Percentiles rank a stretch among this genome's conserved stretches.
These are phyloP conservation scores for Lophiostoma macrostomum DNA, from an alignment of 495 filamentous ascomycete genomes.

Conservation along the genomic window DNA sequence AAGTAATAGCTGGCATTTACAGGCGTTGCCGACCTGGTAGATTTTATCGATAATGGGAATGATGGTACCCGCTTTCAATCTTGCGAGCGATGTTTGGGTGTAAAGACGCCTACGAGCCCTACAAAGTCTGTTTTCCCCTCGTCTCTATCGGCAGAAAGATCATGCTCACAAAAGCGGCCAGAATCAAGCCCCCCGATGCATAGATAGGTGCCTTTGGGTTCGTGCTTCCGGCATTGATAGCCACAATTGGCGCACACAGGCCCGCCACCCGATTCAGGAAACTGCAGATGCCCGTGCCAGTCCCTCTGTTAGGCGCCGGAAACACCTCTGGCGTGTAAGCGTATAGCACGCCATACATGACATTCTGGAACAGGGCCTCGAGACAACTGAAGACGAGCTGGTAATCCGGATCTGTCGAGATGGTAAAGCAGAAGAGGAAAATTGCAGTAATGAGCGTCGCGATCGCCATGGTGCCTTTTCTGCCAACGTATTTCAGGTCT, in stretches of 20 bases:
- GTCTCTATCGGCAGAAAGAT: constrained; percentile 21
- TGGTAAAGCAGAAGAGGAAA: constrained; percentile 59
- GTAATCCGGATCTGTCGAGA: constrained; percentile 46
- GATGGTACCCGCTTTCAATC: too few relatives aligned
- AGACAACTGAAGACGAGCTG: constrained; percentile 54
- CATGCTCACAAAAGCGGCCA: constrained; percentile 18
- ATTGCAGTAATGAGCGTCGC: constrained; percentile 55
- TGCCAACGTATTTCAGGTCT: constrained; percentile 57
- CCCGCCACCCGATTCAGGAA: constrained; percentile 58
- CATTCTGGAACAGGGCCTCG: constrained; percentile 61
- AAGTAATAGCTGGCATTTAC: too few relatives aligned
- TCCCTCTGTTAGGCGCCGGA: constrained; percentile 57
- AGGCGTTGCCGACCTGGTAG: too few relatives aligned
- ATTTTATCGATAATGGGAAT: too few relatives aligned
- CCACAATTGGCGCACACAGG: constrained; percentile 58
- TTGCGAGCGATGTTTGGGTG: too few relatives aligned
- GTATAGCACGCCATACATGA: constrained; percentile 63
- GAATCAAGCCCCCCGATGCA: constrained; percentile 10
- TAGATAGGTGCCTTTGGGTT: constrained; percentile 22
- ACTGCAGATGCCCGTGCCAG: constrained; percentile 56
- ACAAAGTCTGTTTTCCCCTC: constrained; percentile 15
- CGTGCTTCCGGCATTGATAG: constrained; percentile 37
- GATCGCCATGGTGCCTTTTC: constrained; percentile 58
- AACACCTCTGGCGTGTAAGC: constrained; percentile 59
- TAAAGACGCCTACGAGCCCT: too few relatives aligned